Evolutionary conservation across 1,139 yeast genomes (phyloP).

Genomic region (Diutina rugosa): DNA sequence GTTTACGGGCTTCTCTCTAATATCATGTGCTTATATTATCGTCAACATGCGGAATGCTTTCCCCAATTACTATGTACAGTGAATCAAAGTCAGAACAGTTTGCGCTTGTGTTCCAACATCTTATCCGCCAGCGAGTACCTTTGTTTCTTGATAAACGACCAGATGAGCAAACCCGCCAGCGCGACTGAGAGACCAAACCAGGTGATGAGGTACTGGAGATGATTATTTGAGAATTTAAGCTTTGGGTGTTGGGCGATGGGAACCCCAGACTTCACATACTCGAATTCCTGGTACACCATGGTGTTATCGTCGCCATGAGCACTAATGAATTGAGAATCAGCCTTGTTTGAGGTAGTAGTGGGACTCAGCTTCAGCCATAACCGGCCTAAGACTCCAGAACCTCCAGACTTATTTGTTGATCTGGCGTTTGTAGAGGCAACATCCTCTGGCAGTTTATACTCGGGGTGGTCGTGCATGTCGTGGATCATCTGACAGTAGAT

Average conservation of each 20-base stretch:
- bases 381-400: not conserved
- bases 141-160: constrained; percentile 18
- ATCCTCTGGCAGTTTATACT: constrained; percentile 19
- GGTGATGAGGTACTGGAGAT: constrained; percentile 80
- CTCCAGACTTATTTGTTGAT: not conserved
- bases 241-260: constrained; percentile 79
- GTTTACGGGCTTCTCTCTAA: too few relatives aligned
- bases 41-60: too few relatives aligned
- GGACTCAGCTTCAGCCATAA: not conserved
- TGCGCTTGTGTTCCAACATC: constrained; percentile 26
- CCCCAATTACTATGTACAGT: not conserved
- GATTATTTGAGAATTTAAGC: constrained; percentile 77
- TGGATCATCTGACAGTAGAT: constrained; percentile 67
- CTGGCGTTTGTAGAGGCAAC: not conserved
- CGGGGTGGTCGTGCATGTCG: constrained; percentile 50
- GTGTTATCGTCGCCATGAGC: constrained; percentile 16
- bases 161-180: constrained; percentile 48
- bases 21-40: too few relatives aligned
- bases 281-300: constrained; percentile 29
- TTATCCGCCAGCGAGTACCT: constrained; percentile 25
- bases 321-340: constrained; percentile 3
- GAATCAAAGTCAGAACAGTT: constrained; percentile 4
- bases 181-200: constrained; percentile 84
- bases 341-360: constrained; percentile 1
- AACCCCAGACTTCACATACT: constrained; percentile 65